Evolutionary conservation across 23 red algal genomes (phyloP), one percentile per base, ranked within the genome.

Genomic region (Gracilaria caudata): DNA sequence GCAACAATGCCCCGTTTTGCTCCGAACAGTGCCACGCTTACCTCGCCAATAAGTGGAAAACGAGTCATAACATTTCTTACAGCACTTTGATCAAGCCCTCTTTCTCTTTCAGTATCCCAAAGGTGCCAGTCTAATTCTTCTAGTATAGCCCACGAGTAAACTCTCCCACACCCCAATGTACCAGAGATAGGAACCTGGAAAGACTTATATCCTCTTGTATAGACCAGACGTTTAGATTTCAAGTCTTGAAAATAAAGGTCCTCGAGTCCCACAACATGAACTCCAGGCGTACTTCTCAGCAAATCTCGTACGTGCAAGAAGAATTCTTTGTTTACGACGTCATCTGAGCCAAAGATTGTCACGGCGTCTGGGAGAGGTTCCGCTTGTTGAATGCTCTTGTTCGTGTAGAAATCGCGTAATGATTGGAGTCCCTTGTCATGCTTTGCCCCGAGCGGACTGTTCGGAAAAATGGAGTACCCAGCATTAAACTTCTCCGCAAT

Each of bases 71-170:
- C 68, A 73, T 81, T 79, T 54, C 78, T 61, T 34, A 83, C 77
- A n/a, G 88, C 76, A 43, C 78, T 83, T 64, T 83, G 88, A 38
- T 92, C 88, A 32, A 92, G 76, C 9, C 88, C 66, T 11, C 88
- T 16, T 63, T 92, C 79, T 32, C 77, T 57, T 14, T 92, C 88
- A 23, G 29, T 77, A 34, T 92, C 88, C 88, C 88, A 92, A 57
- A 92, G 35, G 19, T 75, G 77, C 88, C 88, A 92, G 24, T 92
- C 77, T 43, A 92, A 30, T 0, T 47, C 47, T 45, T 83, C 78
- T 37, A 92, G 79, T 6, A 92, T 68, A 20, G 77, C 58, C 78
- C 88, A 82, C 21, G 88, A 81, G 43, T 68, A 92, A 51, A 77
- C 88, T 54, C 88, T 72, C 13, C 88, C 88, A 51, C 77, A 83